These are phyloP conservation scores for Trapa bicornis DNA, from an alignment of 345 rosid species.

Conservation along the genomic window DNA sequence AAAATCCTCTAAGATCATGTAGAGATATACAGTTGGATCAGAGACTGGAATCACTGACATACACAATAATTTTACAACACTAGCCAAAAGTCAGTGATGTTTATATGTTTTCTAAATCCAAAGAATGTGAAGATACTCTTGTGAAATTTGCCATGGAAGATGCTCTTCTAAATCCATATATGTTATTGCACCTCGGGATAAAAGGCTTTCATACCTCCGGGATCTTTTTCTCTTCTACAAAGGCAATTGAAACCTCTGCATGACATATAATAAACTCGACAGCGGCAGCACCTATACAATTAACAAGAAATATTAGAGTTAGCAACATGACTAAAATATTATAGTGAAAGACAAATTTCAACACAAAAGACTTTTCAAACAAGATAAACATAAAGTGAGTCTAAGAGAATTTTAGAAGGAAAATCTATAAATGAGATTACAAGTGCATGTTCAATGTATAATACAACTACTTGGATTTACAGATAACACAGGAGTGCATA, in stretches of 20 bases:
- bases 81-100: too few relatives aligned
- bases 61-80: neutral
- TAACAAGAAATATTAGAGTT: conserved; percentile 7
- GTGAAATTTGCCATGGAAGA: too few relatives aligned
- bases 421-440: too few relatives aligned
- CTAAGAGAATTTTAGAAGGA: too few relatives aligned
- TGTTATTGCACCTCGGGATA: neutral
- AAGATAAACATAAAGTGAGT: neutral
- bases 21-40: neutral
- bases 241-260: conserved; percentile 77
- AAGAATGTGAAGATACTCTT: too few relatives aligned
- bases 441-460: too few relatives aligned
- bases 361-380: neutral
- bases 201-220: conserved; percentile 45
- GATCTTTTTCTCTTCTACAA: conserved; percentile 80
- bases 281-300: conserved; percentile 70
- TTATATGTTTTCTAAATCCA: too few relatives aligned
- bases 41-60: neutral
- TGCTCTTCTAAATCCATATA: too few relatives aligned
- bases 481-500: conserved; percentile 15
- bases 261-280: conserved; percentile 79
- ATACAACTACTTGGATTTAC: neutral
- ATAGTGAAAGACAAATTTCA: neutral
- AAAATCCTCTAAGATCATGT: neutral
- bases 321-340: conserved; percentile 6